phyloP scores from a whole-genome alignment of 768 basidiomycete species.

The Cystofilobasidium capitatum region DNA sequence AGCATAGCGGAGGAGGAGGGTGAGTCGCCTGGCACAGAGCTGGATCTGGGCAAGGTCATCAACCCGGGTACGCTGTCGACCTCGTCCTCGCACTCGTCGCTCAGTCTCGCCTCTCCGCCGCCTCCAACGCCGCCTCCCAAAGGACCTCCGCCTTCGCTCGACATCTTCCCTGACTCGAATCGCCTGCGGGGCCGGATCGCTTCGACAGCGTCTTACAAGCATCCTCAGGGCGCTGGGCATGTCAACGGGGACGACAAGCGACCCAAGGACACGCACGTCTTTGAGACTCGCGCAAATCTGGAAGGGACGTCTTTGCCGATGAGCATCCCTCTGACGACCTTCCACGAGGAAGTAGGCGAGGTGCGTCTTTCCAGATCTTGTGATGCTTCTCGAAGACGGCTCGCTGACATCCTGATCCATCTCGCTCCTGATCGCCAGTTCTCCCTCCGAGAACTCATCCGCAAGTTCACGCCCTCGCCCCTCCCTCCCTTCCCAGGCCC shows the following conservation, averaged over 20 bases:
- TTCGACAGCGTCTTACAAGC: not conserved
- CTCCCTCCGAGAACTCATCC: constrained; percentile 79
- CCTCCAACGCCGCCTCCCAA: not conserved
- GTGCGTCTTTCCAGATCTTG: constrained; percentile 47
- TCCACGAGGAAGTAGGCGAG: constrained; percentile 92
- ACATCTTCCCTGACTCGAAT: not conserved
- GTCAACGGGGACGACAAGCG: constrained; percentile 34
- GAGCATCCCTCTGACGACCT: constrained; percentile 77
- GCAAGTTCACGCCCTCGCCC: constrained; percentile 59
- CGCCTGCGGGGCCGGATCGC: not conserved
- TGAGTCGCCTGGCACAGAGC: not conserved
- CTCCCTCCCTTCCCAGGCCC: constrained; percentile 48
- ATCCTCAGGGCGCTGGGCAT: too few relatives aligned
- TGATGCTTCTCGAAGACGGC: not conserved
- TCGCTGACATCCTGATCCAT: not conserved
- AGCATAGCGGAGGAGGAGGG: not conserved
- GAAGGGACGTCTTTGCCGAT: constrained; percentile 74
- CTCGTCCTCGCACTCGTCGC: not conserved
- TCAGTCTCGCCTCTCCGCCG: not conserved
- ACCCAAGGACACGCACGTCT: constrained; percentile 81
- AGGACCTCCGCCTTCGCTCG: not conserved
- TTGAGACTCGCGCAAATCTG: constrained; percentile 73
- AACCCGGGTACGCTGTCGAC: not conserved
- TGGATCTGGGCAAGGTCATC: not conserved
- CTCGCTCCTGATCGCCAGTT: constrained; percentile 50